Conservation (phyloP, 805 yeast genomes). For the Lachancea kluyveri region DNA sequence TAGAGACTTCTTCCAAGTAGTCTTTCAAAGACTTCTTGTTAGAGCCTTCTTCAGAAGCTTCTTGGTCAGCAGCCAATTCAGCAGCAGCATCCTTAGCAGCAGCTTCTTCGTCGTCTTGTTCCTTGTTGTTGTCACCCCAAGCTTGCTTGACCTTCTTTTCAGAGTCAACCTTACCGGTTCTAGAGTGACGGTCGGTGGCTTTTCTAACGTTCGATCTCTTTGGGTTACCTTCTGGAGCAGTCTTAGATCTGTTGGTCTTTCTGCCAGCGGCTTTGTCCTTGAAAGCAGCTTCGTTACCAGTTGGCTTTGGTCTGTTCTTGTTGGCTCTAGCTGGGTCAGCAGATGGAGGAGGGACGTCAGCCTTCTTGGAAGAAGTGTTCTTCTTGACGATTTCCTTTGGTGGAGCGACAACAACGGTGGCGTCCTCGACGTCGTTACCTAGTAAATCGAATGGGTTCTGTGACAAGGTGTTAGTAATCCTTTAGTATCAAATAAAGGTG, state of each 20-base stretch:
- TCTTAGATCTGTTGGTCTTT: constrained; percentile 42
- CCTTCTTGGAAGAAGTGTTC: constrained; percentile 79
- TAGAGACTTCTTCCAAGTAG: constrained; percentile 66
- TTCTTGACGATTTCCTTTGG: constrained; percentile 78
- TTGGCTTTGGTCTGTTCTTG: constrained; percentile 58
- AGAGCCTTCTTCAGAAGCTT: constrained; percentile 39
- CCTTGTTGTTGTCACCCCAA: constrained; percentile 79
- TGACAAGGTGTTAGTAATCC: too few species aligned
- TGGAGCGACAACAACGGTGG: constrained; percentile 44
- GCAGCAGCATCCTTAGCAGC: constrained; percentile 39
- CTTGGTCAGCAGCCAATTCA: constrained; percentile 43
- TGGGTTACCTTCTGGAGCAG: constrained; percentile 44
- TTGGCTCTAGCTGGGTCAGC: constrained; percentile 78
- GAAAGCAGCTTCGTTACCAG: constrained; percentile 88
- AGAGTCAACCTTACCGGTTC: constrained; percentile 78
- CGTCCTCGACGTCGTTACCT: constrained; percentile 86
- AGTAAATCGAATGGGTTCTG: constrained; percentile 77
- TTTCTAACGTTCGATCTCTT: constrained; percentile 51
- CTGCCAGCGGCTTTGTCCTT: constrained; percentile 70
- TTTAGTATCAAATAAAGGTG: too few species aligned
- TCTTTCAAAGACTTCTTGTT: constrained; percentile 73
- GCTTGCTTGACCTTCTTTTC: constrained; percentile 78
- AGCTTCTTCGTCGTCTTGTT: constrained; percentile 57
- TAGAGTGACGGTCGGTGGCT: constrained; percentile 76
- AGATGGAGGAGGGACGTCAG: constrained; percentile 73